Base-by-base conservation (phyloP, 2,329 filamentous ascomycete genomes). In the Helotiales sp. region DNA sequence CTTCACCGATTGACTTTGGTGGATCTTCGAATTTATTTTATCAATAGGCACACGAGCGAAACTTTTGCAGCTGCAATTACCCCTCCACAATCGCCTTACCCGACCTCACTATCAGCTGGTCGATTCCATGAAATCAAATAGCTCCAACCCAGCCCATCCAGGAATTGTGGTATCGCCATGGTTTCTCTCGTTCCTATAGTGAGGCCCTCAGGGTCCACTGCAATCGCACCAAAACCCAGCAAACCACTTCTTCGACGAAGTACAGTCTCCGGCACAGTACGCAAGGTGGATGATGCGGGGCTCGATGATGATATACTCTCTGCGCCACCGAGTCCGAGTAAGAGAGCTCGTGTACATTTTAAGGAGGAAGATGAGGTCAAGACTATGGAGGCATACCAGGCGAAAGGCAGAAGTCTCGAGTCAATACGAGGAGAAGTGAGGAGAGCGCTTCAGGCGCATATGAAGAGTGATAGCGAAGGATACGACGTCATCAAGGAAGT, bases 401-500 rank as follows among this genome's bases (percentile, higher is more conserved):
- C 22, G n/a, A 61, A 58, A 59, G 65, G 52, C 59, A 63, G 59
- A 60, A 67, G 54, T 62, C 55, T 58, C 57, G 67, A 63, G 64
- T 62, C 47, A 53, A 55, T 58, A 52, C 63, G 52, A 72, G 48
- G 66, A 68, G 73, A 58, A 66, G 69, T 66, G 64, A 67, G 58
- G 69, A 68, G 59, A 61, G 70, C 67, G 27, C 74, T 88, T 10
- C 82, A 86, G 60, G 77, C 77, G 40, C 83, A 87, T 67, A 73
- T 77, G 29, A 76, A 76, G 49, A 82, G 83, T 25, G 80, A 84
- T 55, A 82, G 84, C 58, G 81, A 84, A 60, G 81, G 80, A 33
- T 87, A 86, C 70, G 80, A 86, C 62, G 77, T 75, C n/a, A 72
- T 87, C 49, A 86, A 85, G 68, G 79, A 84, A 51, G 73, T 83